These are phyloP conservation scores for Rutstroemia sp. DNA, from an alignment of 2,329 filamentous ascomycete genomes.

Conservation along the genomic window DNA sequence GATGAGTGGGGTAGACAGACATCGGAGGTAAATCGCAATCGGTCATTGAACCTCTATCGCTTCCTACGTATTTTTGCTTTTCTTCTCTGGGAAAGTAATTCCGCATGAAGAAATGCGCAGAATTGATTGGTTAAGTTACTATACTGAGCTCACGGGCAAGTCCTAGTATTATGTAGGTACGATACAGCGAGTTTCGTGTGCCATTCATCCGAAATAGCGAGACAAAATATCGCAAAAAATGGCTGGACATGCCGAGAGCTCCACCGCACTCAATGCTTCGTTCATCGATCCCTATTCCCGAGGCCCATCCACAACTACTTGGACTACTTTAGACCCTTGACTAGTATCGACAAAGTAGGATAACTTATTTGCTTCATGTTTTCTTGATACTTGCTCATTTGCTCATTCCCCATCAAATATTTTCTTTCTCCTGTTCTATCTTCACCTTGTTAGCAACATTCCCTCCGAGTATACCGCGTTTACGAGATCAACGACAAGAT, in stretches of 20 bases:
- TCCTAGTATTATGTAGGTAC: not conserved
- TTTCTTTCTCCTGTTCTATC: not conserved
- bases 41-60: not conserved
- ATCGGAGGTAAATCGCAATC: not conserved
- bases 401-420: not conserved
- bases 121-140: too few species aligned
- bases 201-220: slow-evolving; percentile 11
- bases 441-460: not conserved
- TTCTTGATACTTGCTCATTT: not conserved
- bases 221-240: not conserved
- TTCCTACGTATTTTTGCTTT: too few species aligned
- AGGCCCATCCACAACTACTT: not conserved
- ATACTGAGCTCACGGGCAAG: too few species aligned
- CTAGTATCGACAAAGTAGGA: not conserved
- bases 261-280: not conserved
- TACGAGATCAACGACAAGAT: slow-evolving; percentile 16
- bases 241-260: slow-evolving; percentile 3
- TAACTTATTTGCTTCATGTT: not conserved
- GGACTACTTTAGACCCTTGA: not conserved
- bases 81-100: too few species aligned
- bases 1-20: not conserved
- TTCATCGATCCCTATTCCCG: not conserved
- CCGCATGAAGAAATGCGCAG: too few species aligned
- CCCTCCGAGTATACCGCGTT: not conserved
- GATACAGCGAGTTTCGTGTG: not conserved